phyloP scores from a whole-genome alignment of 169 alveolate species.

The Cytauxzoon felis region DNA sequence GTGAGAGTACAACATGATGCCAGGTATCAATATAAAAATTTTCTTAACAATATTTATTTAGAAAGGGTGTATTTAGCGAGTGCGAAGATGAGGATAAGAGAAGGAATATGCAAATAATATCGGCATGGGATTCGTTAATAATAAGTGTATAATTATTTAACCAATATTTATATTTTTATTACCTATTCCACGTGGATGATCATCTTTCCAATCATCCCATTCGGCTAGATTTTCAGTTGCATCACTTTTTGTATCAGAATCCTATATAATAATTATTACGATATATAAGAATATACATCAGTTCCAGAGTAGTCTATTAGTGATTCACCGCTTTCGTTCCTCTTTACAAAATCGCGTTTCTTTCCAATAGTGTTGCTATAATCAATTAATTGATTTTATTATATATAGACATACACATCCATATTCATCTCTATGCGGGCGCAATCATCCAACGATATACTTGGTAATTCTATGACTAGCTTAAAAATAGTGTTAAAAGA shows the following conservation, averaged over 20 bases:
- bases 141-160: not conserved
- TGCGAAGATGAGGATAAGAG: not conserved
- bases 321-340: conserved; percentile 4
- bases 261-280: conserved; percentile 12
- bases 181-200: conserved; percentile 58
- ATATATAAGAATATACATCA: not conserved
- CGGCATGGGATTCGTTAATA: conserved; percentile 23
- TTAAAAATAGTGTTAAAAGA: not conserved
- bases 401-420: conserved; percentile 44
- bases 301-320: conserved; percentile 5
- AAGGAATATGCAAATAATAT: conserved; percentile 1
- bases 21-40: conserved; percentile 5
- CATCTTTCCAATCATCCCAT: conserved; percentile 66
- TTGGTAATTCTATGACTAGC: conserved; percentile 52
- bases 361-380: conserved; percentile 16
- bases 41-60: not conserved
- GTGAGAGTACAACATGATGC: conserved; percentile 56
- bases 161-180: conserved; percentile 59
- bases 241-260: conserved; percentile 34
- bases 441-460: conserved; percentile 73
- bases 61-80: not conserved
- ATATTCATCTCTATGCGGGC: conserved; percentile 74
- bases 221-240: conserved; percentile 34
- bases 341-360: not conserved
- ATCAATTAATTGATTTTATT: not conserved